Base-by-base conservation (phyloP, 495 filamentous ascomycete species). In the Barbatosphaeria neglecta region DNA sequence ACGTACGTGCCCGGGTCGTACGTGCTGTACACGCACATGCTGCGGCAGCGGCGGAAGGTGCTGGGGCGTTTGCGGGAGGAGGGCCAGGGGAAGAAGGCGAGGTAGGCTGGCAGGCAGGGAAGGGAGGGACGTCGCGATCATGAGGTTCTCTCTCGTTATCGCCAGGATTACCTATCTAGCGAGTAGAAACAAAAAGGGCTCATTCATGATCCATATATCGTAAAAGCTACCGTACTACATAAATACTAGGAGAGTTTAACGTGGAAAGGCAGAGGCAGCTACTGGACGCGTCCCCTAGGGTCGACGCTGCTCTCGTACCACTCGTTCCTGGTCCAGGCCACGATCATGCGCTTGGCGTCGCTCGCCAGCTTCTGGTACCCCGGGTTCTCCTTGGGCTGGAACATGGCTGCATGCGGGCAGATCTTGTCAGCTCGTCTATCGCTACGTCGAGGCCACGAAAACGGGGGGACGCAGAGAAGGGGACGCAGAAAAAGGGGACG, bases 11-110 rank as follows among this genome's bases (percentile, higher is more conserved):
- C 89, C 43, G 83, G 89, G 18, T 82, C 85, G 19, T 90, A 89
- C 54, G 77, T 93, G 44, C 72, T 97, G 46, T 97, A 88, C 59
- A 85, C 84, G 19, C 84, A 97, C 65, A 97, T 98, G 92, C 84
- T 97, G 64, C 67, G 71, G 39, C 93, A 97, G 74, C 72, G 90
- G 50, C 71, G 80, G 43, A 93, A 84, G 77, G 75, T 83, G 49
- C 74, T 83, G 68, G 73, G 70, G 54, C 74, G 72, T 37, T 75
- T 81, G 56, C 56, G 65, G 42, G 37, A 43, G 6, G 39, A 56
- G 51, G 51, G 54, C 25, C n/a, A n/a, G n/a, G 54, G 59, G 47
- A 59, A 51, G 46, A 69, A 66, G 57, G 55, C 63, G 37, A 37
- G 57, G 18, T 47, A 55, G n/a, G n/a, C n/a, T n/a, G n/a, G n/a